These are phyloP conservation scores for Calcarisporium arbuscula DNA, from an alignment of 2,329 filamentous ascomycete species.

Conservation along the genomic window DNA sequence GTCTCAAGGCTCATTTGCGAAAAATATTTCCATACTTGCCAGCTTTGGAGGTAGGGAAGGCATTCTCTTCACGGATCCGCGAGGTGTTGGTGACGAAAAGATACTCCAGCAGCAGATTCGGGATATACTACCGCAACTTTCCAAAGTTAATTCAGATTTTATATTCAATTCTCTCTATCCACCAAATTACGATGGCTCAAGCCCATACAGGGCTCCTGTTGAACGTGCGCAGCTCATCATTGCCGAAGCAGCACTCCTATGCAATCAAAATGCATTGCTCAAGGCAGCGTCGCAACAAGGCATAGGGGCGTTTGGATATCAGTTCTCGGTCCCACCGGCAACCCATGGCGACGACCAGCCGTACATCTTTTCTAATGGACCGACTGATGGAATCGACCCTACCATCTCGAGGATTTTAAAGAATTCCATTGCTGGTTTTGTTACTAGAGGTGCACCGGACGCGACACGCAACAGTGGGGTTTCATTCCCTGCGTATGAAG, in stretches of 20 bases:
- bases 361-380: constrained; percentile 3
- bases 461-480: background rate
- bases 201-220: constrained; percentile 2
- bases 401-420: constrained; percentile 2
- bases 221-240: constrained; percentile 5
- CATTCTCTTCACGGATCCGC: constrained; percentile 3
- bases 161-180: constrained; percentile 6
- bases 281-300: constrained; percentile 2
- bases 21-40: constrained; percentile 1
- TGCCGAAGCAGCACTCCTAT: constrained; percentile 1
- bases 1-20: constrained; percentile 5
- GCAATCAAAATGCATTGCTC: constrained; percentile 6
- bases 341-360: constrained; percentile 3
- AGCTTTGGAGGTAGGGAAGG: constrained; percentile 3
- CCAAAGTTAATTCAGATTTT: background rate
- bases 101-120: constrained; percentile 2
- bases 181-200: constrained; percentile 3
- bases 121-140: background rate
- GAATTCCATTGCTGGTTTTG: constrained; percentile 4
- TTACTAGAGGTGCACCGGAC: constrained; percentile 2
- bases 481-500: constrained; percentile 2
- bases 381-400: background rate
- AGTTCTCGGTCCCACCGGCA: constrained; percentile 5
- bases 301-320: constrained; percentile 2
- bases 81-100: constrained; percentile 1